A percentile compares a stretch with the other conserved stretches of the same genome.
These are phyloP conservation scores for Claviceps capensis DNA, from an alignment of 2,329 filamentous ascomycete genomes.

Conservation along the genomic window DNA sequence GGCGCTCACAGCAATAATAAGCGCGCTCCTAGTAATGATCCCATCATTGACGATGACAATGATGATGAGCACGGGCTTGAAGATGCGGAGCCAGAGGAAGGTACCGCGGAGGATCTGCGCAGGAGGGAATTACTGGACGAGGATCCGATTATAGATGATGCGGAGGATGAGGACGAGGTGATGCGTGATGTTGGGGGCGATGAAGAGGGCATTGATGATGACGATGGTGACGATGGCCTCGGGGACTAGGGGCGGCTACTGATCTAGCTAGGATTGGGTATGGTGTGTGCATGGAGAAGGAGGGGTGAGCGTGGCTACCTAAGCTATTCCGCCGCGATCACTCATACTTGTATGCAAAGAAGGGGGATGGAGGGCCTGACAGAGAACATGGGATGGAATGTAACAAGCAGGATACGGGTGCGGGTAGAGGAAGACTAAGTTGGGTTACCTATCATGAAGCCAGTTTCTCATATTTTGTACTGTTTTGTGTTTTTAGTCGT, in stretches of 20 bases:
- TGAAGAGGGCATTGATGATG: slow-evolving; percentile 26
- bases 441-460: neutral
- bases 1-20: slow-evolving; percentile 22
- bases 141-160: slow-evolving; percentile 26
- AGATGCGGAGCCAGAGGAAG: slow-evolving; percentile 41
- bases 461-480: neutral
- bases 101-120: slow-evolving; percentile 42
- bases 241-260: slow-evolving; percentile 23
- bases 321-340: too few species aligned
- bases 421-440: neutral
- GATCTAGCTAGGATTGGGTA: neutral
- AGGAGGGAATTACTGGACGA: slow-evolving; percentile 40
- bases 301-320: too few species aligned
- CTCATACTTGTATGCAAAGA: too few species aligned
- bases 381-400: too few species aligned
- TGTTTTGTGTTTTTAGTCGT: neutral
- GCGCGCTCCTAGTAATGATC: slow-evolving; percentile 27
- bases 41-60: slow-evolving; percentile 25
- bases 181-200: slow-evolving; percentile 17
- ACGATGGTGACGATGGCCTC: slow-evolving; percentile 29
- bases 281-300: too few species aligned
- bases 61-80: slow-evolving; percentile 13
- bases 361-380: too few species aligned
- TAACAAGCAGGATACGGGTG: too few species aligned
- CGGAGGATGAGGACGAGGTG: slow-evolving; percentile 18